phyloP scores from a whole-genome alignment of 208 protist genomes.

The Polymyxa betae region DNA sequence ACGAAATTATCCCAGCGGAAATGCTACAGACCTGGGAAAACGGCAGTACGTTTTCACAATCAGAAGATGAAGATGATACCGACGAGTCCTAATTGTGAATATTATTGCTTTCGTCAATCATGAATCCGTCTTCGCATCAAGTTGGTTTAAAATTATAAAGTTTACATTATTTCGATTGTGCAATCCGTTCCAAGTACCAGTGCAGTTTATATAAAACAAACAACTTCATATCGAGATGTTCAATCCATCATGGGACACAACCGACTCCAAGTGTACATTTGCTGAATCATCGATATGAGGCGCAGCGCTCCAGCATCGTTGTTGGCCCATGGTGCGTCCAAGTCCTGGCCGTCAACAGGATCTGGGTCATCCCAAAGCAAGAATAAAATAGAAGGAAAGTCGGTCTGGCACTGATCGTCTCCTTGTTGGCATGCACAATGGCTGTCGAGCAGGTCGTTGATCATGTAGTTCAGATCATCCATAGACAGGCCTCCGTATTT shows the following conservation, averaged over 20 bases:
- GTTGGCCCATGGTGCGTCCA: background rate
- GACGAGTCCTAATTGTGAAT: background rate
- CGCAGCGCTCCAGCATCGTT: background rate
- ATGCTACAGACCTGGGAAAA: constrained; percentile 42
- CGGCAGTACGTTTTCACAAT: background rate
- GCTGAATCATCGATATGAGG: background rate
- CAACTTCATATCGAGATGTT: background rate
- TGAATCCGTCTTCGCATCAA: background rate
- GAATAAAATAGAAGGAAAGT: background rate
- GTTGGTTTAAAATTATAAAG: background rate
- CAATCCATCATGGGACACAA: background rate
- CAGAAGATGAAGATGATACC: background rate
- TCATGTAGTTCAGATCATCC: background rate
- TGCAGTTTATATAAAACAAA: background rate
- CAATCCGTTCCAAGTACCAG: background rate
- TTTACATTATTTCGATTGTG: background rate
- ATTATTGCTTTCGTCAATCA: background rate
- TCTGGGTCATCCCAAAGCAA: background rate
- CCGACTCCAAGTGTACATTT: background rate
- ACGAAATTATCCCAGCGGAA: constrained; percentile 16
- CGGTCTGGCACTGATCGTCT: background rate
- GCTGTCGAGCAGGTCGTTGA: background rate
- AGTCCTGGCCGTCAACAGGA: background rate
- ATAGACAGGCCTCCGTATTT: background rate
- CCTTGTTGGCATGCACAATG: background rate